Conservation (phyloP, 2,329 filamentous ascomycete species). For the Amylocarpus encephaloides region DNA sequence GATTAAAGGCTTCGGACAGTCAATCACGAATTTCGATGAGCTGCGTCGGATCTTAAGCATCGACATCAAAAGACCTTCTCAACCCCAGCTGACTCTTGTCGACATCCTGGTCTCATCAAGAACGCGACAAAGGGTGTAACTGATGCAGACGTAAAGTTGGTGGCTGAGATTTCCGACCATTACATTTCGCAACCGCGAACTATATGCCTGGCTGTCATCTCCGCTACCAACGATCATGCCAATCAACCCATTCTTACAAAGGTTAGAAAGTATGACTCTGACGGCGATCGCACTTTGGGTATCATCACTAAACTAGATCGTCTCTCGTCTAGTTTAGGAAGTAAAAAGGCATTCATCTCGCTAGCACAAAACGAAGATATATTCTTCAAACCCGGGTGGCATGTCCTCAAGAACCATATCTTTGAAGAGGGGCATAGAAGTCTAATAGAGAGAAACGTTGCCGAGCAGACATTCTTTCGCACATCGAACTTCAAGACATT, state of each 20-base stretch:
- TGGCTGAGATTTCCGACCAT: constrained; percentile 27
- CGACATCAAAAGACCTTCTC: constrained; percentile 20
- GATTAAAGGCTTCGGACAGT: no score
- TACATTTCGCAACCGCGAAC: constrained; percentile 39
- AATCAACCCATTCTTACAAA: constrained; percentile 37
- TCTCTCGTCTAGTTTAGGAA: constrained; percentile 32
- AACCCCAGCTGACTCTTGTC: constrained; percentile 29
- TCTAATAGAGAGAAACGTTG: constrained; percentile 17
- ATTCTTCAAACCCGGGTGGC: constrained; percentile 41
- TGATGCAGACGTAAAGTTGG: constrained; percentile 8
- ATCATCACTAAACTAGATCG: constrained; percentile 43
- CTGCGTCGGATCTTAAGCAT: constrained; percentile 30
- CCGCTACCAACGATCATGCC: constrained; percentile 37
- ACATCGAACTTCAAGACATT: constrained; percentile 25
- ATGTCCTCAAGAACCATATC: constrained; percentile 40
- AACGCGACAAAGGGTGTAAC: neutral
- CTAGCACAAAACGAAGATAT: constrained; percentile 37
- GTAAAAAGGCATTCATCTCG: constrained; percentile 31
- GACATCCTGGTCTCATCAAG: constrained; percentile 31
- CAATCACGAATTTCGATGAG: no score
- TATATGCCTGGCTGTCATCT: constrained; percentile 42
- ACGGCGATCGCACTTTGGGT: constrained; percentile 36
- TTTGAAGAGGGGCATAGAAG: constrained; percentile 33
- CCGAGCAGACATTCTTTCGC: constrained; percentile 22
- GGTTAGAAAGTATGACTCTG: constrained; percentile 32